Evolutionary conservation across 2,329 filamentous ascomycete genomes (phyloP).

Genomic region (Cercospora sesami): DNA sequence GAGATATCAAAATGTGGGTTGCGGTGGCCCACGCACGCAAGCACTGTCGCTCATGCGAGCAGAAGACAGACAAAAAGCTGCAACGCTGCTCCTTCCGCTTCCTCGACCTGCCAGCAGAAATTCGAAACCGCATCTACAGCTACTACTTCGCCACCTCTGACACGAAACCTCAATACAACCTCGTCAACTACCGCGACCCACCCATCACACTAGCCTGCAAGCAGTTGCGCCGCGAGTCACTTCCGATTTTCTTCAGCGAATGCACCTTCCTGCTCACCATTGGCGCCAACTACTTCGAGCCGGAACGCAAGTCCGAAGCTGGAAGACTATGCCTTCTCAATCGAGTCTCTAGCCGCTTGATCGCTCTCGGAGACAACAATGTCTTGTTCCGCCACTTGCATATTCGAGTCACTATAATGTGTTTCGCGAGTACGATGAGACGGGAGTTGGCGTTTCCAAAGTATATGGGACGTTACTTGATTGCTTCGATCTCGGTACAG

Average conservation of each 20-base stretch:
- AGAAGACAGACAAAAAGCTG: background rate
- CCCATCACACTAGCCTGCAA: conserved; percentile 10
- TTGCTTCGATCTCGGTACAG: conserved; percentile 5
- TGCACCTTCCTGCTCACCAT: conserved; percentile 14
- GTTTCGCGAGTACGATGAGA: background rate
- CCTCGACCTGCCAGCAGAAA: conserved; percentile 43
- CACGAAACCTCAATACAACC: background rate
- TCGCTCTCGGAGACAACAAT: background rate
- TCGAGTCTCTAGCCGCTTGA: background rate
- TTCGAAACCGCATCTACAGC: conserved; percentile 31
- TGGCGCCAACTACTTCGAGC: conserved; percentile 11
- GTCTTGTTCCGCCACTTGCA: conserved; percentile 13
- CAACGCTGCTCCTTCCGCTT: conserved; percentile 17
- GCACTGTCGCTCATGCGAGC: background rate
- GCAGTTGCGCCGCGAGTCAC: conserved; percentile 6
- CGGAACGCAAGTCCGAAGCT: background rate
- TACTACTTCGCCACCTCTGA: background rate
- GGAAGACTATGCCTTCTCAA: conserved; percentile 3
- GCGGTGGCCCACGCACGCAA: background rate
- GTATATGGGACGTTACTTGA: background rate
- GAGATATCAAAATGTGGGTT: background rate
- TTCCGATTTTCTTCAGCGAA: conserved; percentile 8
- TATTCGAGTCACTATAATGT: background rate
- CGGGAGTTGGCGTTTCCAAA: background rate
- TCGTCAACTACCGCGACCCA: conserved; percentile 7